phyloP scores from a whole-genome alignment of 441 rosid genomes.

The Capsella rubella region DNA sequence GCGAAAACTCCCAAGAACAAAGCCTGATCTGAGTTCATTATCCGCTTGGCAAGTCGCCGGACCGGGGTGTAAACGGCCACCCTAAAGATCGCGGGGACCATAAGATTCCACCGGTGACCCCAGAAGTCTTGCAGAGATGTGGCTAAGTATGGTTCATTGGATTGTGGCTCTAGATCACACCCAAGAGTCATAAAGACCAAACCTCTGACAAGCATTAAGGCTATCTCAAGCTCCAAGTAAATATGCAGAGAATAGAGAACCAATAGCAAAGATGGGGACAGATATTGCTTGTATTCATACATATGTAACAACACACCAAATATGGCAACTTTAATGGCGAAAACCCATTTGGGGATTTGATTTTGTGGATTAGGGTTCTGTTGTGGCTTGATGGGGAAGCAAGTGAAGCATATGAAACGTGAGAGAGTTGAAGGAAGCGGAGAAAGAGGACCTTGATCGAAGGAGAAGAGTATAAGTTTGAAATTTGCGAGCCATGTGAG shows the following conservation, averaged over 20 bases:
- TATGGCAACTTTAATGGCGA: slow-evolving; percentile 38
- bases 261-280: slow-evolving; percentile 33
- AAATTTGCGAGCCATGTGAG: slow-evolving; percentile 69
- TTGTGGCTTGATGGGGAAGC: slow-evolving; percentile 61
- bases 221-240: slow-evolving; percentile 49
- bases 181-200: slow-evolving; percentile 36
- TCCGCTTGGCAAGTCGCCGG: slow-evolving; percentile 16
- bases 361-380: slow-evolving; percentile 11
- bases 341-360: slow-evolving; percentile 29
- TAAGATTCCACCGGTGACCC: slow-evolving; percentile 82
- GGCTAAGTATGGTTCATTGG: slow-evolving; percentile 71
- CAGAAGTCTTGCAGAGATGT: slow-evolving; percentile 87
- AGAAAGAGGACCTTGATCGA: slow-evolving; percentile 58
- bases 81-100: slow-evolving; percentile 62
- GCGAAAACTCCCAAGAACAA: slow-evolving; percentile 43
- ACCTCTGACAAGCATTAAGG: slow-evolving; percentile 39
- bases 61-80: slow-evolving; percentile 60
- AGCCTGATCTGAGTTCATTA: slow-evolving; percentile 39
- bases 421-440: slow-evolving; percentile 48
- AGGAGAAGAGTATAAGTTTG: slow-evolving; percentile 72
- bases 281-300: slow-evolving; percentile 32
- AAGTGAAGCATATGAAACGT: slow-evolving; percentile 65
- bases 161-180: slow-evolving; percentile 50
- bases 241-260: slow-evolving; percentile 46
- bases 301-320: slow-evolving; percentile 33